Evolutionary conservation across 306 rosid species (phyloP), one percentile per base, ranked within the genome.

Genomic region (Rosa chinensis): DNA sequence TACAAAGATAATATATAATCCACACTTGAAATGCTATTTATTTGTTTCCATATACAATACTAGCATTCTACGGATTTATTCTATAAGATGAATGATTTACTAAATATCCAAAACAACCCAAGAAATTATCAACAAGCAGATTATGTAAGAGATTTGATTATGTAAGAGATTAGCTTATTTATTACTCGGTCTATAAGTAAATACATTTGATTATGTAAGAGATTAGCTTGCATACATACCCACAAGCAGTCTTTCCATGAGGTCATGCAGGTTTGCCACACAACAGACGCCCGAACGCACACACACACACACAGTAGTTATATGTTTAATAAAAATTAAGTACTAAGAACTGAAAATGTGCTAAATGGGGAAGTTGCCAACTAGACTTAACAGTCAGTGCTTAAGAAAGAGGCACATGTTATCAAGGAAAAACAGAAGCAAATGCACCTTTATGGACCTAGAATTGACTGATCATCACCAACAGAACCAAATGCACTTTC

Each of bases 171-270:
- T 25, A 25, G 28, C 28, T 25, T 25, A 25, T 25, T 25, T 25
- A 25, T 25, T 25, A 25, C 28, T 25, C 28, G 28, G 1, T 25
- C 28, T 25, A 25, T 47, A 20, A 32, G 32, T 56, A 28, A 58
- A 39, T 37, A 32, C 1, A 44, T 28, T 10, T 32, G 4, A 7
- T 0, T 25, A 74, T 6, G 69, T 79, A 50, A 42, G 32, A 43
- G 8, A 25, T 25, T 25, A 25, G 28, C 28, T 25, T 25, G 28
- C 28, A 25, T 74, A 77, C 94, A 66, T 81, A 96, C 98, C 99
- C 99, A 23, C 98, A 90, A 67, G 97, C 88, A 76, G 96, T 96
- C 90, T 96, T 96, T 78, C 99, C 99, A 52, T 42, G 32, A 56
- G 18, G 17, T 4, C 20, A 35, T 37, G 12, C 14, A n/a, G 21